Conservation (phyloP, 2,329 filamentous ascomycete genomes). For the Fulvia fulva region DNA sequence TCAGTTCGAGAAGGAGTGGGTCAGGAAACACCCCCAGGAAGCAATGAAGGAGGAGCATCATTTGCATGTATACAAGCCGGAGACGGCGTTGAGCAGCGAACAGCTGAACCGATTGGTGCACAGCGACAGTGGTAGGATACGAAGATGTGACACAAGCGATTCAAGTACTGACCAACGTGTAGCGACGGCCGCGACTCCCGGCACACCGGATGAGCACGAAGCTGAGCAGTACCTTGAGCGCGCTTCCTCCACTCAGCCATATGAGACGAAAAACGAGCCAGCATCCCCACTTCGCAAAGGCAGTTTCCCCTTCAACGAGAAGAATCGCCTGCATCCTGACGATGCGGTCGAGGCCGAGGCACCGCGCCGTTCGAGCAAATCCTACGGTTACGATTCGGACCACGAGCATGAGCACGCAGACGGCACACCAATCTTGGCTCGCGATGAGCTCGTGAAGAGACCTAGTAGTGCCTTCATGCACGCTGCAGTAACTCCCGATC, state of each 20-base stretch:
- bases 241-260: slow-evolving; percentile 60
- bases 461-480: slow-evolving; percentile 64
- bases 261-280: slow-evolving; percentile 29
- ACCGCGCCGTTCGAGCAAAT: slow-evolving; percentile 34
- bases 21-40: slow-evolving; percentile 83
- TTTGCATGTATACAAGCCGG: slow-evolving; percentile 59
- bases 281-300: slow-evolving; percentile 43
- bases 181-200: slow-evolving; percentile 42
- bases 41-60: slow-evolving; percentile 73
- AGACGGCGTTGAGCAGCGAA: slow-evolving; percentile 83
- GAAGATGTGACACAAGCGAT: background rate
- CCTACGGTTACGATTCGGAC: slow-evolving; percentile 38
- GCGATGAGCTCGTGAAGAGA: slow-evolving; percentile 79
- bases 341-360: slow-evolving; percentile 43
- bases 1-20: slow-evolving; percentile 87
- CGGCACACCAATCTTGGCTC: slow-evolving; percentile 76
- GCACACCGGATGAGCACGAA: slow-evolving; percentile 85
- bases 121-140: slow-evolving; percentile 52
- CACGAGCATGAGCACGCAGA: slow-evolving; percentile 56
- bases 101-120: slow-evolving; percentile 87
- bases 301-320: slow-evolving; percentile 45
- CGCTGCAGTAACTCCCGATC: slow-evolving; percentile 74
- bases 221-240: slow-evolving; percentile 81
- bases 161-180: slow-evolving; percentile 13
- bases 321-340: slow-evolving; percentile 24